Evolutionary conservation across 2,329 filamentous ascomycete species (phyloP).

Genomic region (Microascus cirrosus): DNA sequence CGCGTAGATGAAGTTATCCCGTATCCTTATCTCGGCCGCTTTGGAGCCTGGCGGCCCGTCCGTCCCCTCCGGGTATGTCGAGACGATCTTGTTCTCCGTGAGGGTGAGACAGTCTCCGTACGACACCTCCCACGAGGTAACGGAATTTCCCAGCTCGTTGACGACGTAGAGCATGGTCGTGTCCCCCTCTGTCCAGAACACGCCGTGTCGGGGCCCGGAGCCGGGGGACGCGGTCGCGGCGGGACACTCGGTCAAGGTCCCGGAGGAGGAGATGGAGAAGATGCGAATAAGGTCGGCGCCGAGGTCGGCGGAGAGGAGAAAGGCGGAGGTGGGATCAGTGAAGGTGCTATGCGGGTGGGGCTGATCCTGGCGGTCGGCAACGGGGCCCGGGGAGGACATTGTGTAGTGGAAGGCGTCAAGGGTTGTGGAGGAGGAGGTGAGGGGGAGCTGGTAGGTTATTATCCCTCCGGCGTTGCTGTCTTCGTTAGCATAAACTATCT

Average conservation of each 20-base stretch:
- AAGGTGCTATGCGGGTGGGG: slow-evolving; percentile 43
- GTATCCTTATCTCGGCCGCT: slow-evolving; percentile 41
- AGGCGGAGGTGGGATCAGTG: slow-evolving; percentile 34
- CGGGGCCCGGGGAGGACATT: slow-evolving; percentile 27
- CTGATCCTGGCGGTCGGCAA: slow-evolving; percentile 37
- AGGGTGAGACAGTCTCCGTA: slow-evolving; percentile 37
- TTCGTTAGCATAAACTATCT: not conserved
- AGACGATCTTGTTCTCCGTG: slow-evolving; percentile 28
- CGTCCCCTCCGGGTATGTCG: slow-evolving; percentile 31
- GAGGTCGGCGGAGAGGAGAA: slow-evolving; percentile 38
- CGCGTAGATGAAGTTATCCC: slow-evolving; percentile 44
- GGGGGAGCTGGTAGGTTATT: slow-evolving; percentile 29
- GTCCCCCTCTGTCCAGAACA: slow-evolving; percentile 28
- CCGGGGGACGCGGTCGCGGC: slow-evolving; percentile 29
- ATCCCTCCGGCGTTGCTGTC: slow-evolving; percentile 27
- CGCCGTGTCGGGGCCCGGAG: slow-evolving; percentile 40
- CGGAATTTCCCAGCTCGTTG: slow-evolving; percentile 36
- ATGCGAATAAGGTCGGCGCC: slow-evolving; percentile 43
- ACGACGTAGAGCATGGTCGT: slow-evolving; percentile 24
- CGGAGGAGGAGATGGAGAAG: slow-evolving; percentile 32
- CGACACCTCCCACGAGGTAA: slow-evolving; percentile 35
- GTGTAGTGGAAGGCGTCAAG: slow-evolving; percentile 27
- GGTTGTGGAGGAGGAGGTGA: slow-evolving; percentile 15
- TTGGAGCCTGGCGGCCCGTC: slow-evolving; percentile 33
- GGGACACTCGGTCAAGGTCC: slow-evolving; percentile 31